Evolutionary conservation across 176 grass and related monocot species (phyloP).

Genomic region (Avena sativa): DNA sequence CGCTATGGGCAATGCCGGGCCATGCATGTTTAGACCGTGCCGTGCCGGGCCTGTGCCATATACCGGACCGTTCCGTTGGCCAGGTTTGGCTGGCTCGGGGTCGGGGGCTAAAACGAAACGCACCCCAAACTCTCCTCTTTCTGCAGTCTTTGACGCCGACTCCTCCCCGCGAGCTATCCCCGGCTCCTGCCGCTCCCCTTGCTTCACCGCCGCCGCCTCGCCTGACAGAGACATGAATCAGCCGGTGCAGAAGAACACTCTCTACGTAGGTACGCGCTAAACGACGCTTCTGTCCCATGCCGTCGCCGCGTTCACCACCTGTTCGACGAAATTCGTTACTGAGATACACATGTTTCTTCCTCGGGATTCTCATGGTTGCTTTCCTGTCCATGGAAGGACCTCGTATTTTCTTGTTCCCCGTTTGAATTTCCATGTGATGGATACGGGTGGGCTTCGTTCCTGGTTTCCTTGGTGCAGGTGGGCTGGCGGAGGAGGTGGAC

Average conservation of each 20-base stretch:
- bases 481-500: constrained; percentile 93
- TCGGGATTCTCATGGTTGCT: background rate
- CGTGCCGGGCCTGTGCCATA: no score
- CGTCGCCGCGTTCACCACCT: constrained; percentile 1
- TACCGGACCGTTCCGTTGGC: no score
- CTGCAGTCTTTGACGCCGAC: background rate
- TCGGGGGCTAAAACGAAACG: background rate
- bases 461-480: constrained; percentile 48
- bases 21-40: no score
- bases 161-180: constrained; percentile 8
- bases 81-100: no score
- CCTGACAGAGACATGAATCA: constrained; percentile 56
- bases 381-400: background rate
- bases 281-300: no score
- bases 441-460: background rate
- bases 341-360: background rate
- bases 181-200: background rate
- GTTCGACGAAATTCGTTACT: constrained; percentile 61
- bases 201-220: background rate
- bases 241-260: constrained; percentile 95
- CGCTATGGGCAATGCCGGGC: no score
- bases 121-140: background rate
- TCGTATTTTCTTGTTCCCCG: background rate
- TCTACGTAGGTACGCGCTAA: constrained; percentile 78
- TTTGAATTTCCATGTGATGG: background rate